These are phyloP conservation scores for Alternaria atra DNA, from an alignment of 2,329 filamentous ascomycete species.

Conservation along the genomic window DNA sequence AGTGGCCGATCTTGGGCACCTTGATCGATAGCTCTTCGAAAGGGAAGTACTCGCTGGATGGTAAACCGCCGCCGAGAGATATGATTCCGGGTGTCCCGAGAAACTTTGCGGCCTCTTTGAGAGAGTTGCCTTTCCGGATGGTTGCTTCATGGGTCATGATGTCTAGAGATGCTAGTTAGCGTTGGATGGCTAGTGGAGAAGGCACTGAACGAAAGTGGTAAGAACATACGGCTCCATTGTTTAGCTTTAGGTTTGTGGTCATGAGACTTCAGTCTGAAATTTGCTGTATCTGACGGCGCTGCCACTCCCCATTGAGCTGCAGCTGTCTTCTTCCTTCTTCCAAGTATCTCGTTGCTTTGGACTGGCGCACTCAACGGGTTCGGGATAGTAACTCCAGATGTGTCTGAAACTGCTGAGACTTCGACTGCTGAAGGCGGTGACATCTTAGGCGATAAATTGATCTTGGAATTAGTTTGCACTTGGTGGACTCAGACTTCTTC, in stretches of 20 bases:
- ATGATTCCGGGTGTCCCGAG: conserved; percentile 85
- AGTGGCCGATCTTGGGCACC: conserved; percentile 73
- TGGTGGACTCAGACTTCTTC: background rate
- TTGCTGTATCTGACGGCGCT: conserved; percentile 78
- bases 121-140: conserved; percentile 62
- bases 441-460: conserved; percentile 19
- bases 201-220: background rate
- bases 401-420: conserved; percentile 58
- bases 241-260: conserved; percentile 77
- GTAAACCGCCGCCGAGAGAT: conserved; percentile 90
- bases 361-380: conserved; percentile 62
- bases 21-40: conserved; percentile 80
- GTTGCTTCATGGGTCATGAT: conserved; percentile 63
- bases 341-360: conserved; percentile 70
- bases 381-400: conserved; percentile 56
- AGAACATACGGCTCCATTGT: conserved; percentile 80
- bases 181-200: background rate
- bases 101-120: conserved; percentile 83
- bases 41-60: conserved; percentile 91
- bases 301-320: conserved; percentile 78
- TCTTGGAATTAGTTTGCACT: background rate
- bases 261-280: conserved; percentile 76
- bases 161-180: conserved; percentile 42
- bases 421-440: conserved; percentile 51
- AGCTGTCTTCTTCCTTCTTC: conserved; percentile 74